phyloP scores from a whole-genome alignment of 768 basidiomycete genomes.

The Mycena metata region DNA sequence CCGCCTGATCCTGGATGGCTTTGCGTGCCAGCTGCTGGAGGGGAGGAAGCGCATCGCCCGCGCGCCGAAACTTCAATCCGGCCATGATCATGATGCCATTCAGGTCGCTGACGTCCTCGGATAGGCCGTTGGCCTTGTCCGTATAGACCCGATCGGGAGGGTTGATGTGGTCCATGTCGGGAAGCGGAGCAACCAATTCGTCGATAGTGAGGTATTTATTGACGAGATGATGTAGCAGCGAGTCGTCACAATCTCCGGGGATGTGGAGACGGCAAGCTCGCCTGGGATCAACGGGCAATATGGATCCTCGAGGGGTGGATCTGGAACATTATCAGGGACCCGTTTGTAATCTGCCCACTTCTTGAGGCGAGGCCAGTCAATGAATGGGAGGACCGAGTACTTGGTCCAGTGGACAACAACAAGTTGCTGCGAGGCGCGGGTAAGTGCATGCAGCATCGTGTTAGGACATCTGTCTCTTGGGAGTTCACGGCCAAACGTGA shows the following conservation, averaged over 20 bases:
- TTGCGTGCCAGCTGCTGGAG: background rate
- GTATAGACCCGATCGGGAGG: too few species aligned
- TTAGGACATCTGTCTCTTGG: background rate
- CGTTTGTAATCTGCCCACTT: background rate
- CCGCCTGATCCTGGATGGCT: background rate
- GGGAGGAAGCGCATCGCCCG: too few species aligned
- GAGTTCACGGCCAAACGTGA: background rate
- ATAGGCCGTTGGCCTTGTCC: too few species aligned
- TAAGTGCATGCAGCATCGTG: background rate
- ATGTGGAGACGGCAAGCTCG: background rate
- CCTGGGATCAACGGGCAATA: background rate
- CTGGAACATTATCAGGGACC: background rate
- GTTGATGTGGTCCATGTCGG: too few species aligned
- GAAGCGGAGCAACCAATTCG: background rate
- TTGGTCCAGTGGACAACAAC: background rate
- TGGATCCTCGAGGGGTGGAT: background rate
- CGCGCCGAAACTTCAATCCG: too few species aligned
- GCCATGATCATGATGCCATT: too few species aligned
- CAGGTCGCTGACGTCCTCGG: too few species aligned
- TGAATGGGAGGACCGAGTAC: background rate
- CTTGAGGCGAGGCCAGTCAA: background rate
- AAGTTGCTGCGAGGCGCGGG: background rate
- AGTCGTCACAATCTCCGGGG: background rate
- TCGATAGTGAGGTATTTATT: background rate
- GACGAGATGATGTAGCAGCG: background rate